phyloP scores from a whole-genome alignment of 2,329 filamentous ascomycete genomes.

The Tothia fuscella region DNA sequence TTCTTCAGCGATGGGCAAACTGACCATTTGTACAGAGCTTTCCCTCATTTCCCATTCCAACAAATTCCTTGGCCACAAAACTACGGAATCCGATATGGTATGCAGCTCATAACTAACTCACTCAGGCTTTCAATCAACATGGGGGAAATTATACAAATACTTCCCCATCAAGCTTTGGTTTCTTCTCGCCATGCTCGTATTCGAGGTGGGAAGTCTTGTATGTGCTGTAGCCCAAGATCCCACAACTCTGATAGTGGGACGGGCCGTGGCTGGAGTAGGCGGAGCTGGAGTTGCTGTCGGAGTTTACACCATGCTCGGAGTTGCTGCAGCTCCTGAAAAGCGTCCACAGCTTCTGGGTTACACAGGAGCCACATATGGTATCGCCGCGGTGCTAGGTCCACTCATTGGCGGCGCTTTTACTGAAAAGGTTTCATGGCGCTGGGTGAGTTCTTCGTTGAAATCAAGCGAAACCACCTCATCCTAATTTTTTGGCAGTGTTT shows the following conservation, averaged over 20 bases:
- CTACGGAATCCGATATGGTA: too few species aligned
- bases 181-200: conserved; percentile 26
- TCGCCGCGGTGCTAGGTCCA: conserved; percentile 31
- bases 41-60: not conserved
- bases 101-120: too few species aligned
- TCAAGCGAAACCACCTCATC: conserved; percentile 10
- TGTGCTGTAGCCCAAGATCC: conserved; percentile 30
- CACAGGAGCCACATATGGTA: conserved; percentile 23
- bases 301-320: conserved; percentile 31
- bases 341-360: conserved; percentile 26
- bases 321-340: conserved; percentile 28
- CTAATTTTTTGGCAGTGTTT: conserved; percentile 17
- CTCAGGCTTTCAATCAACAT: conserved; percentile 31
- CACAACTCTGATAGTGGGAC: conserved; percentile 25
- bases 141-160: conserved; percentile 36
- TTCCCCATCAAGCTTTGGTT: conserved; percentile 27
- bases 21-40: not conserved
- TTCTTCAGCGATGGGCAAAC: not conserved
- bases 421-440: conserved; percentile 25
- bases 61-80: conserved; percentile 9
- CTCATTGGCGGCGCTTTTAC: conserved; percentile 31
- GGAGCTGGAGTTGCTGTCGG: conserved; percentile 28
- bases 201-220: conserved; percentile 42
- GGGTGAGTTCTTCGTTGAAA: conserved; percentile 12
- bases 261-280: conserved; percentile 29